A percentile compares a stretch with the other conserved stretches of the same genome.
These are phyloP conservation scores for Aspergillus alliaceus DNA, from an alignment of 2,329 filamentous ascomycete species.

Conservation along the genomic window DNA sequence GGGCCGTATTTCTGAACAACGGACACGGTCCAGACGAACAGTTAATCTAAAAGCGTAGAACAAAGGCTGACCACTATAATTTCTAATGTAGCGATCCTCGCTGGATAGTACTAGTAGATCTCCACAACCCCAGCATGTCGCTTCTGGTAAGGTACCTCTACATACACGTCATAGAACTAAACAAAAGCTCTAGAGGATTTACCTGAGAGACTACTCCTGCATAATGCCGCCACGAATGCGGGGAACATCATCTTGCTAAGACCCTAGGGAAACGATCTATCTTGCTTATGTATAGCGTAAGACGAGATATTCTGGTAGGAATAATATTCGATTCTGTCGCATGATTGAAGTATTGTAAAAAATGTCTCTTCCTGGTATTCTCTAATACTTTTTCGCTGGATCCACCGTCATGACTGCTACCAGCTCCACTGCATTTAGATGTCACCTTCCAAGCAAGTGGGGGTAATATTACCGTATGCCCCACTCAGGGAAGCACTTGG, in stretches of 20 bases:
- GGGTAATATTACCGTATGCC: background rate
- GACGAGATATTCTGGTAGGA: background rate
- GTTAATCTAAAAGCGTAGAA: background rate
- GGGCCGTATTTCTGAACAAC: background rate
- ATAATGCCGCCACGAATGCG: background rate
- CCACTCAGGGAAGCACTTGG: background rate
- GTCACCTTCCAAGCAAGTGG: background rate
- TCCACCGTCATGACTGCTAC: background rate
- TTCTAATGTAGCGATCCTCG: background rate
- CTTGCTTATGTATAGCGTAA: background rate
- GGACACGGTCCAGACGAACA: background rate
- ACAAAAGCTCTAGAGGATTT: background rate
- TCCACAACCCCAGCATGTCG: background rate
- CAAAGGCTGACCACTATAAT: background rate
- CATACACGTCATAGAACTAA: background rate
- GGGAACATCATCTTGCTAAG: background rate
- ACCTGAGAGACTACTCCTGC: background rate
- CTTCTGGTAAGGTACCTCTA: background rate
- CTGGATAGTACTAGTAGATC: background rate
- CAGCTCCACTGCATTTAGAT: background rate
- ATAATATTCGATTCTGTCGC: too few relatives aligned
- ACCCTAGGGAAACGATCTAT: background rate
- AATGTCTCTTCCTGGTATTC: too few relatives aligned
- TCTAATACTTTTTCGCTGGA: too few relatives aligned
- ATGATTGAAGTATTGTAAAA: too few relatives aligned